These are phyloP conservation scores for Spatholobus suberectus DNA, from an alignment of 306 rosid genomes.

Conservation along the genomic window DNA sequence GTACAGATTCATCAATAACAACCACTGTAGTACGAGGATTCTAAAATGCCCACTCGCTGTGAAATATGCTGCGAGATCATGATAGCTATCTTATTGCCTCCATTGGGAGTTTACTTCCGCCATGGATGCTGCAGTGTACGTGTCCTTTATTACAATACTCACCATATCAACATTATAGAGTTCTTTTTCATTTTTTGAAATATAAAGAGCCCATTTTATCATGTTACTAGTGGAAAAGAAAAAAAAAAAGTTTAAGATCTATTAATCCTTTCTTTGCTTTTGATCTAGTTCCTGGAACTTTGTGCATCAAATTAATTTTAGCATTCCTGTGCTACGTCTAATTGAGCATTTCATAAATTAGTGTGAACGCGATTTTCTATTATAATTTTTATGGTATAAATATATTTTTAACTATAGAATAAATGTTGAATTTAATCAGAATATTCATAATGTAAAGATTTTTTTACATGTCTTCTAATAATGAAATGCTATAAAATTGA, in stretches of 20 bases:
- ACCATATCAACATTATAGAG: no score
- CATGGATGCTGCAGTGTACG: constrained; percentile 90
- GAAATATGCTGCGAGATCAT: constrained; percentile 70
- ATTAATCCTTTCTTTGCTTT: neutral
- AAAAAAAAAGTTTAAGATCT: no score
- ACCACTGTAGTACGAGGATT: neutral
- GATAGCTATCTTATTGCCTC: constrained; percentile 75
- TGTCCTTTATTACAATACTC: neutral
- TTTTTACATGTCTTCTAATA: no score
- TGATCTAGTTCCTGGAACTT: neutral
- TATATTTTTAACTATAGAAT: no score
- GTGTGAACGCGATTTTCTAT: neutral
- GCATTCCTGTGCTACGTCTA: neutral
- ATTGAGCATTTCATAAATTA: neutral
- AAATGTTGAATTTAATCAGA: no score
- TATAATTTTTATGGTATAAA: no score
- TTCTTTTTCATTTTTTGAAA: no score
- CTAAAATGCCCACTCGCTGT: constrained; percentile 64
- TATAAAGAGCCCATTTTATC: no score
- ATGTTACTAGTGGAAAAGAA: no score
- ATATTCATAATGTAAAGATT: no score
- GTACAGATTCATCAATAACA: neutral
- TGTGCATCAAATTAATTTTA: neutral
- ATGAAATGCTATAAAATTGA: no score
- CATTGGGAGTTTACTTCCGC: constrained; percentile 74